phyloP scores from a whole-genome alignment of 1,284 basidiomycete genomes.

The Sanghuangporus sanghuang region DNA sequence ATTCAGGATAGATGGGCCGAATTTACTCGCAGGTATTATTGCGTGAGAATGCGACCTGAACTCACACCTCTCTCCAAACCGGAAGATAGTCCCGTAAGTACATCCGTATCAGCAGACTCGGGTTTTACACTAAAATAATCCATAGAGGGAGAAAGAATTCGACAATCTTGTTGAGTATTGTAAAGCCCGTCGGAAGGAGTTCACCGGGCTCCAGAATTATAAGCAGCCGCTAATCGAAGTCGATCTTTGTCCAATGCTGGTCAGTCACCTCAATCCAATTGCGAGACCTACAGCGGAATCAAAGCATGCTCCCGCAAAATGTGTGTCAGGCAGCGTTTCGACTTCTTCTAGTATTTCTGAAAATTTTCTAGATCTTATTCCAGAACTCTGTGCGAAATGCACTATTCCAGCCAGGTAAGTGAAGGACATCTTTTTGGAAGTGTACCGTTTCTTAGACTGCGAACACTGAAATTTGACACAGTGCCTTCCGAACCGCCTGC shows the following conservation, averaged over 20 bases:
- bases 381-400: conserved; percentile 67
- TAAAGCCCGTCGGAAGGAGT: conserved; percentile 51
- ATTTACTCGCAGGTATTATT: conserved; percentile 64
- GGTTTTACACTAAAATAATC: neutral
- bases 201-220: conserved; percentile 54
- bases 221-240: conserved; percentile 73
- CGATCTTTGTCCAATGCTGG: conserved; percentile 38
- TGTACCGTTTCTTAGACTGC: conserved; percentile 14
- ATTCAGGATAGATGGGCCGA: conserved; percentile 74
- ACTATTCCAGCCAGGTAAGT: conserved; percentile 67
- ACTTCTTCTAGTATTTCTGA: neutral
- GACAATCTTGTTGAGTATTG: conserved; percentile 60
- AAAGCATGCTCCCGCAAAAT: conserved; percentile 46
- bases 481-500: conserved; percentile 58
- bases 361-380: conserved; percentile 56
- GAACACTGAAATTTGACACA: conserved; percentile 26
- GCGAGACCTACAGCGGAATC: conserved; percentile 33
- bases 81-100: conserved; percentile 49
- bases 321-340: conserved; percentile 28
- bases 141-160: conserved; percentile 53
- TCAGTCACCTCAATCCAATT: conserved; percentile 50
- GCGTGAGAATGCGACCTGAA: conserved; percentile 52
- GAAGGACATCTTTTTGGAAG: neutral
- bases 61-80: conserved; percentile 68
- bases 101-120: neutral